A percentile compares a stretch with the other conserved stretches of the same genome.
phyloP scores from a whole-genome alignment of 805 yeast species.

The Scheffersomyces coipomensis region DNA sequence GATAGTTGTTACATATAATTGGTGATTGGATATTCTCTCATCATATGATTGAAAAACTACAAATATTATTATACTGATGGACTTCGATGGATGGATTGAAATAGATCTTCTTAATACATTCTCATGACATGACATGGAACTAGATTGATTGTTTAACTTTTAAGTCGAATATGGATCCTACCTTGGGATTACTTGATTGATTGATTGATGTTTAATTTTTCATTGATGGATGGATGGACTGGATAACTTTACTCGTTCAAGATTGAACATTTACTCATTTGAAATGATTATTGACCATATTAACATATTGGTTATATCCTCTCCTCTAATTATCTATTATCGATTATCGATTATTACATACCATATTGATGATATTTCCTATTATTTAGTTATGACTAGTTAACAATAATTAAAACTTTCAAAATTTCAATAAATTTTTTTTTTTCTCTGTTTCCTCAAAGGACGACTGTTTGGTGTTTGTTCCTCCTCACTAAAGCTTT shows the following conservation, averaged over 20 bases:
- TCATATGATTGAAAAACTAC: too few species aligned
- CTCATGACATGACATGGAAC: too few species aligned
- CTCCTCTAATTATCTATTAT: too few species aligned
- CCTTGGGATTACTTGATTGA: too few species aligned
- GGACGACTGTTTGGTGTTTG: neutral
- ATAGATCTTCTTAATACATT: too few species aligned
- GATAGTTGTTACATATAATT: too few species aligned
- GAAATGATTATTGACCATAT: neutral
- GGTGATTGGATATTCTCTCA: too few species aligned
- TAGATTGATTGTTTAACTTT: too few species aligned
- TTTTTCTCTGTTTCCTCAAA: neutral
- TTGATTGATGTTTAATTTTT: too few species aligned
- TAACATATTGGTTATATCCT: neutral
- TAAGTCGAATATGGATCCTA: too few species aligned
- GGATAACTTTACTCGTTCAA: neutral
- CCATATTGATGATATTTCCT: slow-evolving; percentile 8
- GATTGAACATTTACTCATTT: neutral
- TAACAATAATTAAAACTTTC: neutral
- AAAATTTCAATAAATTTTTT: neutral
- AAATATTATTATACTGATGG: too few species aligned
- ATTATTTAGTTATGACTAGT: slow-evolving; percentile 1
- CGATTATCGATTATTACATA: slow-evolving; percentile 2
- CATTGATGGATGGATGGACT: neutral
- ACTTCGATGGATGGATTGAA: too few species aligned
- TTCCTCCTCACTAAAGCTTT: neutral